phyloP scores from a whole-genome alignment of 2,329 filamentous ascomycete genomes.

The Neofusicoccum parvum region DNA sequence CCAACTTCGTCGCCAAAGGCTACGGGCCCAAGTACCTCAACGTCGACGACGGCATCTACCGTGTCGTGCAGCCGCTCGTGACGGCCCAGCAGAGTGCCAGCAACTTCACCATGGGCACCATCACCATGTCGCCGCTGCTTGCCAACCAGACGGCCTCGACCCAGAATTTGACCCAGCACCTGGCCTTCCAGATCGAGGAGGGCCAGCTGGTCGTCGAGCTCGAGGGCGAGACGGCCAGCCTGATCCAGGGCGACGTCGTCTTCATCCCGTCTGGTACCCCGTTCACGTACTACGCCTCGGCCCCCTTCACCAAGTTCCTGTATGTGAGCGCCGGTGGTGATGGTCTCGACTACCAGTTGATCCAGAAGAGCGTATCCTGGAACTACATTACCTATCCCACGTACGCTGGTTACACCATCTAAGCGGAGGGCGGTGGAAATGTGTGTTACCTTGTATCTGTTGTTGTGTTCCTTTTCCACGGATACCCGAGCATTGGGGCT shows the following conservation, averaged over 20 bases:
- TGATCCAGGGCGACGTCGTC: slow-evolving; percentile 43
- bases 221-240: slow-evolving; percentile 29
- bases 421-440: not conserved
- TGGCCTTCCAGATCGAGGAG: slow-evolving; percentile 44
- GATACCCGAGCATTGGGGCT: slow-evolving; percentile 4
- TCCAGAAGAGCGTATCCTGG: slow-evolving; percentile 25
- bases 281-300: slow-evolving; percentile 38
- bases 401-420: slow-evolving; percentile 5
- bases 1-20: slow-evolving; percentile 50
- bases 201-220: slow-evolving; percentile 40
- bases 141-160: slow-evolving; percentile 25
- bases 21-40: slow-evolving; percentile 51
- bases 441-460: not conserved
- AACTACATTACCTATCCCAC: slow-evolving; percentile 25
- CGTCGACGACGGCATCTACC: slow-evolving; percentile 38
- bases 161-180: slow-evolving; percentile 30
- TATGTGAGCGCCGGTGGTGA: slow-evolving; percentile 29
- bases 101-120: slow-evolving; percentile 49
- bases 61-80: slow-evolving; percentile 49
- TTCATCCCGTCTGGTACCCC: slow-evolving; percentile 40
- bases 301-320: slow-evolving; percentile 29
- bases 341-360: slow-evolving; percentile 27
- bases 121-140: slow-evolving; percentile 40
- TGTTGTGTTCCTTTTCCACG: not conserved
- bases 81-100: slow-evolving; percentile 42